Evolutionary conservation across 2,329 filamentous ascomycete species (phyloP).

Genomic region (Rhytidhysteron rufulum): DNA sequence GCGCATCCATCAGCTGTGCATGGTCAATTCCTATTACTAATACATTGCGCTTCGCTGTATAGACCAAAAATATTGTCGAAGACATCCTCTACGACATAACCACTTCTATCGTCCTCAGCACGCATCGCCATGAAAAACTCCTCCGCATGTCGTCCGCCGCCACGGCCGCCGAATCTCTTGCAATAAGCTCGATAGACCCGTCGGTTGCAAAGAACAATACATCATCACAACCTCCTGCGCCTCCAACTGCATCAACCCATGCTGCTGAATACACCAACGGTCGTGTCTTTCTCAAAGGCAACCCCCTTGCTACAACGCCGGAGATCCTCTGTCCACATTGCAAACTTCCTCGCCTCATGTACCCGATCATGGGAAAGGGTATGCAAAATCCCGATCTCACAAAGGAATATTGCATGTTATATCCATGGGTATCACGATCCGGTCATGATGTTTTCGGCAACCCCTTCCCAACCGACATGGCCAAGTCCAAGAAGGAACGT

Average conservation of each 20-base stretch:
- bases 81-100: constrained; percentile 74
- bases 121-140: constrained; percentile 74
- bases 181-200: constrained; percentile 32
- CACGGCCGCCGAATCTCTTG: constrained; percentile 39
- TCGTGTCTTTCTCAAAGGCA: constrained; percentile 64
- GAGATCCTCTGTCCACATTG: constrained; percentile 73
- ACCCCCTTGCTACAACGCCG: constrained; percentile 65
- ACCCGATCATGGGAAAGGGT: constrained; percentile 69
- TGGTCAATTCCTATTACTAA: constrained; percentile 15
- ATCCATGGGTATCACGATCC: constrained; percentile 71
- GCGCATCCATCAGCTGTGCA: constrained; percentile 6
- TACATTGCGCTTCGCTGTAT: not conserved
- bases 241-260: constrained; percentile 55
- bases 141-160: constrained; percentile 63
- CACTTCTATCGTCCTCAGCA: constrained; percentile 69
- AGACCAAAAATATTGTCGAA: constrained; percentile 57
- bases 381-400: constrained; percentile 59
- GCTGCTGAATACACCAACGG: constrained; percentile 68
- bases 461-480: constrained; percentile 71
- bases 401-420: constrained; percentile 71
- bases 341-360: constrained; percentile 67
- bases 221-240: constrained; percentile 42
- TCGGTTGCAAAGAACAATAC: constrained; percentile 17
- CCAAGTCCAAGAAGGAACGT: constrained; percentile 72
- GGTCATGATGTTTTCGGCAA: constrained; percentile 81